Evolutionary conservation across 2,329 filamentous ascomycete species (phyloP).

Genomic region (Fusarium robinianum): DNA sequence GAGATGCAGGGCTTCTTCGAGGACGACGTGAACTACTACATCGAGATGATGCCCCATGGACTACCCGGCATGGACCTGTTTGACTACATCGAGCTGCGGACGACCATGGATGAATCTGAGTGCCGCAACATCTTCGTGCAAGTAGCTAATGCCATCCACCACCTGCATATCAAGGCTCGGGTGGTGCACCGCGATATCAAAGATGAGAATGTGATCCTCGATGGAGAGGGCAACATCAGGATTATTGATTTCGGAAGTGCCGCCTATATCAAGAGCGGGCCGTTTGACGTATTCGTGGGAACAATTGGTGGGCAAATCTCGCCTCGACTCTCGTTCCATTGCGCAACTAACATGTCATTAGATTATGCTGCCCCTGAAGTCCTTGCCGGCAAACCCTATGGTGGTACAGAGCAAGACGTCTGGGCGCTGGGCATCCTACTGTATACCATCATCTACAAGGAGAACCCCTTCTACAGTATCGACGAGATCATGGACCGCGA

Average conservation of each 20-base stretch:
- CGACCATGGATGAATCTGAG: slow-evolving; percentile 95
- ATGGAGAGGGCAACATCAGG: slow-evolving; percentile 94
- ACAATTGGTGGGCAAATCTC: slow-evolving; percentile 77
- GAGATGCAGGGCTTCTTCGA: slow-evolving; percentile 77
- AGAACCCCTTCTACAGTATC: slow-evolving; percentile 98
- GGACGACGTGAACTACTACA: slow-evolving; percentile 93
- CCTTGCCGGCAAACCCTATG: slow-evolving; percentile 86
- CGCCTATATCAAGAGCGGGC: slow-evolving; percentile 96
- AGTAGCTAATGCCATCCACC: slow-evolving; percentile 85
- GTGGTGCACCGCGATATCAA: slow-evolving; percentile 99
- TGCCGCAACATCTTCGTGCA: slow-evolving; percentile 95
- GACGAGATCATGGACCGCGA: slow-evolving; percentile 99
- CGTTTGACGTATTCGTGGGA: slow-evolving; percentile 98
- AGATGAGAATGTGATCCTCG: slow-evolving; percentile 95
- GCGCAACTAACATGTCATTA: slow-evolving; percentile 43
- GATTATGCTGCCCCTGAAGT: slow-evolving; percentile 99
- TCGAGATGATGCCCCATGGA: slow-evolving; percentile 95
- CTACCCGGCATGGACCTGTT: slow-evolving; percentile 98
- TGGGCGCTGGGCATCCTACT: slow-evolving; percentile 97
- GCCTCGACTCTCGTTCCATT: slow-evolving; percentile 4
- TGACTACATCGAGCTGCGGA: slow-evolving; percentile 95
- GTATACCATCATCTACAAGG: slow-evolving; percentile 99
- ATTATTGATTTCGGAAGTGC: slow-evolving; percentile 98
- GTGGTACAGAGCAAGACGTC: slow-evolving; percentile 95
- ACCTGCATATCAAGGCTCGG: slow-evolving; percentile 85